A percentile compares a stretch with the other conserved stretches of the same genome.
phyloP scores from a whole-genome alignment of 106 monocot species.

The Dendrobium chrysotoxum region DNA sequence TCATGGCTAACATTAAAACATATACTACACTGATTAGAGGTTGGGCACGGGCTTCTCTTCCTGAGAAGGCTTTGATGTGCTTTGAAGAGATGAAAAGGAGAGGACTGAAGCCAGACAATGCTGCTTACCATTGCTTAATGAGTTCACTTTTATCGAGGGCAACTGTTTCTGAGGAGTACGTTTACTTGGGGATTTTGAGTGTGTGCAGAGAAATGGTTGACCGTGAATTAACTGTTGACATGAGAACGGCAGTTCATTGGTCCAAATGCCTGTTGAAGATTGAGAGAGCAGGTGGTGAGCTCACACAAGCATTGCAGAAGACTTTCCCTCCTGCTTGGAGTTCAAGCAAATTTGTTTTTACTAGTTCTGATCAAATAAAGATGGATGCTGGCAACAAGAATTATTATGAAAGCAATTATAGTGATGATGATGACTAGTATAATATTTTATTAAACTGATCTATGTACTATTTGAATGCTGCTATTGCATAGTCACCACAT shows the following conservation, averaged over 20 bases:
- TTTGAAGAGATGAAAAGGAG: slow-evolving; percentile 80
- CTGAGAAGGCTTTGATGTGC: slow-evolving; percentile 78
- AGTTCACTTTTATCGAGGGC: slow-evolving; percentile 84
- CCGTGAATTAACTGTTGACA: slow-evolving; percentile 64
- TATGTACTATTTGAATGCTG: background rate
- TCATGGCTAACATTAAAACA: slow-evolving; percentile 79
- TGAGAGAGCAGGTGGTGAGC: slow-evolving; percentile 83
- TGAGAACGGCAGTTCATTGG: slow-evolving; percentile 89
- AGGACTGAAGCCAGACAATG: slow-evolving; percentile 74
- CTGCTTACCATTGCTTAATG: slow-evolving; percentile 91
- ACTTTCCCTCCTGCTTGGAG: slow-evolving; percentile 92
- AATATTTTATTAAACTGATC: background rate
- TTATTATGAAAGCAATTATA: slow-evolving; percentile 4
- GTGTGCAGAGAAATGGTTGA: slow-evolving; percentile 84
- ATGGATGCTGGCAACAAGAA: background rate
- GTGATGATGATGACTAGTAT: background rate
- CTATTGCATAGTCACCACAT: background rate
- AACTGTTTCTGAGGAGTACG: slow-evolving; percentile 58
- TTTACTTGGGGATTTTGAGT: slow-evolving; percentile 59
- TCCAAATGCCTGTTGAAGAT: slow-evolving; percentile 68
- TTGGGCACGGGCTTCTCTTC: slow-evolving; percentile 83
- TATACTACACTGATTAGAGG: slow-evolving; percentile 89
- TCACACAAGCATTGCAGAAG: slow-evolving; percentile 83
- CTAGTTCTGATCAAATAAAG: slow-evolving; percentile 12
- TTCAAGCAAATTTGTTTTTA: slow-evolving; percentile 27